A percentile compares a stretch with the other conserved stretches of the same genome.
Evolutionary conservation across 108 stramenopile species (phyloP).

Genomic region (Cyclotella kingstonii): DNA sequence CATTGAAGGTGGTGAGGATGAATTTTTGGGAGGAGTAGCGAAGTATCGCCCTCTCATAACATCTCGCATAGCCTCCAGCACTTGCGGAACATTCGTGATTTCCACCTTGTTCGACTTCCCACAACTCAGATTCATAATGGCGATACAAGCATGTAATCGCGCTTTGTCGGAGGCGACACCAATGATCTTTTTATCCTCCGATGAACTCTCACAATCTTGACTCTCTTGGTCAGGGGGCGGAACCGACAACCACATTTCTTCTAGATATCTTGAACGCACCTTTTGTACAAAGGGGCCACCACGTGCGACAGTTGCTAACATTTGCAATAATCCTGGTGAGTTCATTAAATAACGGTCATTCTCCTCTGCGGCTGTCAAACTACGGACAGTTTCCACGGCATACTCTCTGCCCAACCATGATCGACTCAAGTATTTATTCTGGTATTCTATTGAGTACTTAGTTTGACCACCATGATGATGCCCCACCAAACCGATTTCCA

Average conservation of each 20-base stretch:
- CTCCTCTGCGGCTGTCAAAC: constrained; percentile 87
- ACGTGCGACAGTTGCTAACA: constrained; percentile 74
- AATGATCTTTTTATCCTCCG: constrained; percentile 21
- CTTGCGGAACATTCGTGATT: constrained; percentile 72
- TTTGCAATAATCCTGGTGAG: constrained; percentile 65
- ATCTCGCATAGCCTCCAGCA: constrained; percentile 84
- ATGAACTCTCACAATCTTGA: no score
- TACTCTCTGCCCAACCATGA: constrained; percentile 84
- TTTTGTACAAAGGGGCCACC: constrained; percentile 76
- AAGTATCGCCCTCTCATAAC: constrained; percentile 66
- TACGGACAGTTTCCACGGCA: constrained; percentile 86
- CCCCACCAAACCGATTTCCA: constrained; percentile 33
- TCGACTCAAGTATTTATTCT: constrained; percentile 34
- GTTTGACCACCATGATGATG: not conserved
- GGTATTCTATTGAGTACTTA: no score
- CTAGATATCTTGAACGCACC: not conserved
- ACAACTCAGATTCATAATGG: constrained; percentile 90
- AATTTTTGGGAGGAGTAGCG: constrained; percentile 4
- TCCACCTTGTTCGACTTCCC: constrained; percentile 90
- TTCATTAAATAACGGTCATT: constrained; percentile 82
- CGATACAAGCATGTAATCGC: constrained; percentile 86
- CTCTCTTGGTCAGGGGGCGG: constrained; percentile 40
- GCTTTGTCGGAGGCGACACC: constrained; percentile 79
- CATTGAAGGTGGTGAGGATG: constrained; percentile 1
- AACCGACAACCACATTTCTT: constrained; percentile 11